A percentile compares a stretch with the other conserved stretches of the same genome.
Conservation (phyloP, 2,329 filamentous ascomycete genomes). For the Phyllosticta paracitricarpa region DNA sequence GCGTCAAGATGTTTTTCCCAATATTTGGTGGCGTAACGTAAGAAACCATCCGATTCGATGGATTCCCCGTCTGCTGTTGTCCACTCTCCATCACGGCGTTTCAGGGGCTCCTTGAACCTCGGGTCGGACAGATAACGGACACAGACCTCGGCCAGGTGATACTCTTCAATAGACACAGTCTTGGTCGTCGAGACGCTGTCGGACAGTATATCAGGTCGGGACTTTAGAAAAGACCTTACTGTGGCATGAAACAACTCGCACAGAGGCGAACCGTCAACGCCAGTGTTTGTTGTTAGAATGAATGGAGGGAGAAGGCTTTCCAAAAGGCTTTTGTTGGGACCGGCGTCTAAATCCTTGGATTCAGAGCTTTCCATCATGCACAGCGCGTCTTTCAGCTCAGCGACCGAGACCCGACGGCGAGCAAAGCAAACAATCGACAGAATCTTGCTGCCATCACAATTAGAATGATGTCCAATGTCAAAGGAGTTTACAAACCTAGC, state of each 20-base stretch:
- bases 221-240: not conserved
- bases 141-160: not conserved
- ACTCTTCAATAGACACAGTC: not conserved
- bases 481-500: not conserved
- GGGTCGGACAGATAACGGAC: not conserved
- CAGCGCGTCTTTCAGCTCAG: constrained; percentile 1
- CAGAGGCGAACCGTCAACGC: not conserved
- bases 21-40: constrained; percentile 12
- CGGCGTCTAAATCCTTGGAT: constrained; percentile 1
- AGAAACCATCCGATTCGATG: constrained; percentile 5
- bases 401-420: not conserved
- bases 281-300: not conserved
- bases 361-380: constrained; percentile 3
- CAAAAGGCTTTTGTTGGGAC: not conserved
- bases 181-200: not conserved
- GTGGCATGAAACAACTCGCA: not conserved
- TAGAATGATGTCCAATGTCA: not conserved
- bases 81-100: not conserved
- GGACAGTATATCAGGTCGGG: not conserved
- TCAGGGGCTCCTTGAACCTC: not conserved
- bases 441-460: not conserved
- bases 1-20: constrained; percentile 13
- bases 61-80: not conserved
- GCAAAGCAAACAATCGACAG: constrained; percentile 1
- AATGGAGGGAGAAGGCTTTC: not conserved